These are phyloP conservation scores for Mycena rebaudengoi DNA, from an alignment of 768 basidiomycete species.

Conservation along the genomic window DNA sequence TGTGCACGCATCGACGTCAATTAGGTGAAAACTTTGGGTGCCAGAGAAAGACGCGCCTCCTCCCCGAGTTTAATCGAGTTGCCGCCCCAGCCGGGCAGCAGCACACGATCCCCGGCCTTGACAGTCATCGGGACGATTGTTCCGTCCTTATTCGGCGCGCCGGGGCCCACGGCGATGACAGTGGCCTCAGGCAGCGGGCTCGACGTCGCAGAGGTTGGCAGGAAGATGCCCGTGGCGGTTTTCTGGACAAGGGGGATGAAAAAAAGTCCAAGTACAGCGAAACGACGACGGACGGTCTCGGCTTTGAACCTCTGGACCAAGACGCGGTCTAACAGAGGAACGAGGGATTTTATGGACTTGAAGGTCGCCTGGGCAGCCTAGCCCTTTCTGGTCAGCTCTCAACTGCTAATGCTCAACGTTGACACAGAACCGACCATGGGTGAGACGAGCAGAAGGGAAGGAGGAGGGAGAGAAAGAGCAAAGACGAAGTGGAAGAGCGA, in stretches of 20 bases:
- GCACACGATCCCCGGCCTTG: conserved; percentile 89
- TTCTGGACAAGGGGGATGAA: conserved; percentile 60
- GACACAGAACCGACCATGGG: conserved; percentile 16
- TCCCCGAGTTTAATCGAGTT: conserved; percentile 95
- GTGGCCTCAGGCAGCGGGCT: conserved; percentile 95
- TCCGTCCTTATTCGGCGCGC: conserved; percentile 91
- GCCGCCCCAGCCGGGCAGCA: conserved; percentile 93
- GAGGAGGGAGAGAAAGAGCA: background rate
- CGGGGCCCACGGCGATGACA: conserved; percentile 94
- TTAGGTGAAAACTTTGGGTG: too few relatives aligned
- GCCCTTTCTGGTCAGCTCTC: background rate
- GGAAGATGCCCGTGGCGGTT: conserved; percentile 94
- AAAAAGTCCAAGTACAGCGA: background rate
- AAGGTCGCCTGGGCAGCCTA: conserved; percentile 91
- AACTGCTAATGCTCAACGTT: background rate
- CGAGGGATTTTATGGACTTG: conserved; percentile 90
- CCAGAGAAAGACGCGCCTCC: conserved; percentile 74
- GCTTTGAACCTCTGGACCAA: conserved; percentile 97
- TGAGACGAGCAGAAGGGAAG: background rate
- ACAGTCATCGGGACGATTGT: conserved; percentile 76
- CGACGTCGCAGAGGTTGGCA: conserved; percentile 85
- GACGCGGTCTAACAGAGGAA: conserved; percentile 94
- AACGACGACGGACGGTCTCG: conserved; percentile 72
- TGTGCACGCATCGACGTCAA: too few relatives aligned
- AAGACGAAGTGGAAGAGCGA: background rate